Conservation (phyloP, 768 basidiomycete genomes). For the Strobilomyces dryophilus region DNA sequence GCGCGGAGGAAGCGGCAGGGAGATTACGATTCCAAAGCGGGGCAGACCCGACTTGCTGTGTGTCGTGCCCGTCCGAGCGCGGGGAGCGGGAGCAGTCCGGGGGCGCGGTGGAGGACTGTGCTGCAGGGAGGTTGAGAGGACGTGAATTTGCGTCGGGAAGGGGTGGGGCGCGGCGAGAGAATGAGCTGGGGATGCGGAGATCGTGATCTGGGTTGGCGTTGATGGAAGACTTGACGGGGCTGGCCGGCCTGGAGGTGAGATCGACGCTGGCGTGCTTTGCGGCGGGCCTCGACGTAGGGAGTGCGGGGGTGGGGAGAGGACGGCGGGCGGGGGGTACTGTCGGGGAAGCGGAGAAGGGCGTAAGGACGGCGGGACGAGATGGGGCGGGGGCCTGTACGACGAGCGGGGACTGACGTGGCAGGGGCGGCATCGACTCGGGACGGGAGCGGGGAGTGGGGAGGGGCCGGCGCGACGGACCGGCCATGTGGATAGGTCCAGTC, state of each 20-base stretch:
- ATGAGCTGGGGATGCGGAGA: constrained; percentile 21
- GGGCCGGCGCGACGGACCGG: constrained; percentile 25
- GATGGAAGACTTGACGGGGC: constrained; percentile 18
- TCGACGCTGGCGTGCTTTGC: constrained; percentile 25
- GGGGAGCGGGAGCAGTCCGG: constrained; percentile 13
- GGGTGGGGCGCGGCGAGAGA: constrained; percentile 20
- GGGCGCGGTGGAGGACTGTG: constrained; percentile 6
- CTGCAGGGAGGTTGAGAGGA: background rate
- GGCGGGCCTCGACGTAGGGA: background rate
- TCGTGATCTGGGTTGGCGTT: constrained; percentile 14
- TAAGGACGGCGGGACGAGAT: constrained; percentile 28
- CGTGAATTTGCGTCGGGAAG: constrained; percentile 5
- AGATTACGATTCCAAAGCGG: constrained; percentile 43
- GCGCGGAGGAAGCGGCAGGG: constrained; percentile 18
- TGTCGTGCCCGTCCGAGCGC: constrained; percentile 4
- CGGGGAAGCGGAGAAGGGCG: constrained; percentile 20
- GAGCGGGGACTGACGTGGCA: constrained; percentile 14
- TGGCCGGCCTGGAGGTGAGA: constrained; percentile 17
- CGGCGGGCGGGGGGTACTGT: constrained; percentile 16
- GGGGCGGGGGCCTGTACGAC: constrained; percentile 30
- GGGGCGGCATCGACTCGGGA: constrained; percentile 25
- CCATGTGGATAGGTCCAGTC: constrained; percentile 10
- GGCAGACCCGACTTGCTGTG: constrained; percentile 29
- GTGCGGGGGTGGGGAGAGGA: constrained; percentile 21
- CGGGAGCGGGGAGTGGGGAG: constrained; percentile 28